Evolutionary conservation across 1,139 yeast genomes (phyloP).

Genomic region (Hyphopichia wangnamkhiaoensis): DNA sequence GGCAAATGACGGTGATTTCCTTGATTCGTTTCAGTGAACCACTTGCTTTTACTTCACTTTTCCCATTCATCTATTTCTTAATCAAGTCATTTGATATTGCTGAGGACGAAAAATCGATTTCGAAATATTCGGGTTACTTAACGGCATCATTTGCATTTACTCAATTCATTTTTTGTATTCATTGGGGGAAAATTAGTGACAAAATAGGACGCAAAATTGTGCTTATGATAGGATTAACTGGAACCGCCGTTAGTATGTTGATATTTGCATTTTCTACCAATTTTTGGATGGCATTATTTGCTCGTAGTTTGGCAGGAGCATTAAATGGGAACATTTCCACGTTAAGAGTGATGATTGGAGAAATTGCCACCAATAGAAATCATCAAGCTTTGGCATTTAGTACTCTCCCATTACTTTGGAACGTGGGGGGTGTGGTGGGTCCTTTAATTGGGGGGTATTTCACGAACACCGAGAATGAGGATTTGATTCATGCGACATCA

Average conservation of each 20-base stretch:
- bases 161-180: conserved; percentile 56
- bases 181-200: conserved; percentile 62
- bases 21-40: conserved; percentile 60
- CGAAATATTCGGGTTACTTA: conserved; percentile 59
- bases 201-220: conserved; percentile 57
- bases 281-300: conserved; percentile 51
- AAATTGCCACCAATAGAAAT: conserved; percentile 52
- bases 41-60: conserved; percentile 60
- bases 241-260: conserved; percentile 49
- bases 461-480: not conserved
- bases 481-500: not conserved
- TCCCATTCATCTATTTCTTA: conserved; percentile 67
- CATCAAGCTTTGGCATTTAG: conserved; percentile 68
- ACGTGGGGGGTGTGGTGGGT: conserved; percentile 49
- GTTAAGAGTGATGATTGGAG: conserved; percentile 60
- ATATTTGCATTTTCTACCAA: conserved; percentile 54
- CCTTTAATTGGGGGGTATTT: conserved; percentile 3
- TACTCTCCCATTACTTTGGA: conserved; percentile 60
- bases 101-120: conserved; percentile 51
- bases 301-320: conserved; percentile 55
- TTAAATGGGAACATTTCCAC: conserved; percentile 66
- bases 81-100: conserved; percentile 57
- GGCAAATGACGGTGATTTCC: conserved; percentile 51
- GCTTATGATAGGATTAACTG: conserved; percentile 50
- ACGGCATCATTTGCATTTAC: conserved; percentile 56